phyloP scores from a whole-genome alignment of 163 green algal species.

The Chlamydomonas reinhardtii region DNA sequence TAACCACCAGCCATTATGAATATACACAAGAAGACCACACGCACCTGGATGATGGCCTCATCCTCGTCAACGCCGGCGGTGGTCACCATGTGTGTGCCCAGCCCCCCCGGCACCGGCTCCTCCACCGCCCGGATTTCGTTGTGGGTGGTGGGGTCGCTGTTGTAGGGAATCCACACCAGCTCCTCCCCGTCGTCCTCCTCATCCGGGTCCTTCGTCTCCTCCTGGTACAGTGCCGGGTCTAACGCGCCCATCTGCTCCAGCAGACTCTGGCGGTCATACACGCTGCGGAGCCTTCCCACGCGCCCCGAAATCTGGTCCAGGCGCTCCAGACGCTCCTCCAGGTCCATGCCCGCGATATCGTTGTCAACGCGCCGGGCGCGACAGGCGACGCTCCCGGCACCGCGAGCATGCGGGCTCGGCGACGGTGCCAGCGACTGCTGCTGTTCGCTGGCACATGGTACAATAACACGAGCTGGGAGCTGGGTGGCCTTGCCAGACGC shows the following conservation, averaged over 20 bases:
- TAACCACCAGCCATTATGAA: too few relatives aligned
- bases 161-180: slow-evolving; percentile 8
- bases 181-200: neutral
- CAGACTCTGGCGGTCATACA: slow-evolving; percentile 3
- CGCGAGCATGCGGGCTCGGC: too few relatives aligned
- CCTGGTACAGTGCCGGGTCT: neutral
- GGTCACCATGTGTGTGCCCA: neutral
- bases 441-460: too few relatives aligned
- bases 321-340: slow-evolving; percentile 2
- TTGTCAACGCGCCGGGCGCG: neutral
- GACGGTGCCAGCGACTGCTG: too few relatives aligned
- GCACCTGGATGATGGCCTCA: slow-evolving; percentile 10
- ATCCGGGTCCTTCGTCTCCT: neutral
- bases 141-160: slow-evolving; percentile 23
- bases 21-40: too few relatives aligned
- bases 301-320: slow-evolving; percentile 12
- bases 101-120: neutral
- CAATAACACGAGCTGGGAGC: too few relatives aligned
- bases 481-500: too few relatives aligned
- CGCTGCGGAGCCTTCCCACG: neutral
- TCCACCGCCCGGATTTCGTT: neutral
- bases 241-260: slow-evolving; percentile 5
- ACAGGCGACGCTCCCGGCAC: neutral
- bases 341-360: slow-evolving; percentile 16
- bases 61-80: neutral